Percentiles rank a stretch among this genome's conserved stretches.
These are phyloP conservation scores for Inonotus hispidus DNA, from an alignment of 1,284 basidiomycete genomes.

Conservation along the genomic window DNA sequence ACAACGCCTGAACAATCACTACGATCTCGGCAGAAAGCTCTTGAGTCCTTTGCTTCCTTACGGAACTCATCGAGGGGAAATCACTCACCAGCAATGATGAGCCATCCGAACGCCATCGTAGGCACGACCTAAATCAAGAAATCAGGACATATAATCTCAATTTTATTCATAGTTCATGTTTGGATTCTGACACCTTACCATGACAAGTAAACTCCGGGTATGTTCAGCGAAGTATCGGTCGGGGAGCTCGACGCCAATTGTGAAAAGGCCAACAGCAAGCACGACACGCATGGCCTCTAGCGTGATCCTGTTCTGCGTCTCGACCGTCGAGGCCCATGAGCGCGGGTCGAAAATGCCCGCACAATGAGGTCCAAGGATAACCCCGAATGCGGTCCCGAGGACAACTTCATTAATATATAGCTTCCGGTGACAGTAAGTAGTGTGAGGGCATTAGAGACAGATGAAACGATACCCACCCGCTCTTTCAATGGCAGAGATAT, in stretches of 20 bases:
- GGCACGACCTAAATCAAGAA: constrained; percentile 41
- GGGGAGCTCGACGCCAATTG: constrained; percentile 71
- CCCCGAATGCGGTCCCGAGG: constrained; percentile 78
- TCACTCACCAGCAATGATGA: constrained; percentile 53
- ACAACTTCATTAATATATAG: constrained; percentile 92
- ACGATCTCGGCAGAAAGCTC: neutral
- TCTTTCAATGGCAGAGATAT: constrained; percentile 81
- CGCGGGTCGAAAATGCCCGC: constrained; percentile 77
- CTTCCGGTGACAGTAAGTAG: constrained; percentile 26
- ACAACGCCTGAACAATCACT: constrained; percentile 60
- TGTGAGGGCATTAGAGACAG: neutral
- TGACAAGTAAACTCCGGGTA: constrained; percentile 49
- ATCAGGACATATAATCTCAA: neutral
- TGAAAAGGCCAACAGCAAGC: constrained; percentile 64
- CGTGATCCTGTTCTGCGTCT: constrained; percentile 53
- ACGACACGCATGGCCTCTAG: constrained; percentile 76
- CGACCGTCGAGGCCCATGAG: constrained; percentile 49
- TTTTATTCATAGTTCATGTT: neutral
- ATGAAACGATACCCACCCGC: constrained; percentile 36
- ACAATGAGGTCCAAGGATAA: constrained; percentile 70
- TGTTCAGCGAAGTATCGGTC: constrained; percentile 62
- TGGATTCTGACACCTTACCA: constrained; percentile 32
- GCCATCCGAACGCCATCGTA: constrained; percentile 76
- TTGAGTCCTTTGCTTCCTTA: no score
- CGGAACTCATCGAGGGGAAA: no score